Base-by-base conservation (phyloP, 2,329 filamentous ascomycete species). In the Periconia sp. region DNA sequence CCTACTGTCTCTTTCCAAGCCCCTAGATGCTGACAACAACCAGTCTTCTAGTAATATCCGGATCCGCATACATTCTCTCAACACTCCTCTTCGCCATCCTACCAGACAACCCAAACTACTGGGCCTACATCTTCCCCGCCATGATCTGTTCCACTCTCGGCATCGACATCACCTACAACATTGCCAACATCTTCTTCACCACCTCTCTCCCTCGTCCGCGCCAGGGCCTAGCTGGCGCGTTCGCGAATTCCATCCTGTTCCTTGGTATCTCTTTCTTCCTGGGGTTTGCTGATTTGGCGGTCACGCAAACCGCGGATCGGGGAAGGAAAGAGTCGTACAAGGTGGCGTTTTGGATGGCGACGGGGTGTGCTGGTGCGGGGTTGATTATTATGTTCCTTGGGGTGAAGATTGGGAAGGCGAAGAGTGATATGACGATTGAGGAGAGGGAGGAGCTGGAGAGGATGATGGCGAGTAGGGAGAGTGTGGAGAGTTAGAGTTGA, bases 101-200 rank as follows among this genome's bases (percentile, higher is more conserved):
- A 1, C 69, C 41, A 55, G 74, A 53, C 2, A 41, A 65, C 9
- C 67, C 69, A 54, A 69, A 64, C 40, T 73, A 71, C 0, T 75
- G 73, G 72, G 68, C 66, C 1, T 75, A 71, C 56, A 61, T 74
- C 43, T 74, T 74, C 50, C 68, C 71, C 8, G 60, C 73, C 1
- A 81, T 79, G 76, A 73, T 82, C 3, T 72, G 69, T 50, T 67
- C 69, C n/a, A 73, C 72, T 3, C 58, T 72, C 11, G 72, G 70
- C 2, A 64, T 74, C 37, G 71, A 74, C 47, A 61, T 74, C 18
- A 73, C 71, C 2, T 74, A 71, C 56, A 73, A 70, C 46, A 66
- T 74, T 33, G 65, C 64, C 54, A 74, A 72, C 50, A 71, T 74
- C 41, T 74, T 74, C 56, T 65, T 74, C 46, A 73, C 70, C 0